Evolutionary conservation across 1,284 basidiomycete species (phyloP).

Genomic region (Nidula niveotomentosa): DNA sequence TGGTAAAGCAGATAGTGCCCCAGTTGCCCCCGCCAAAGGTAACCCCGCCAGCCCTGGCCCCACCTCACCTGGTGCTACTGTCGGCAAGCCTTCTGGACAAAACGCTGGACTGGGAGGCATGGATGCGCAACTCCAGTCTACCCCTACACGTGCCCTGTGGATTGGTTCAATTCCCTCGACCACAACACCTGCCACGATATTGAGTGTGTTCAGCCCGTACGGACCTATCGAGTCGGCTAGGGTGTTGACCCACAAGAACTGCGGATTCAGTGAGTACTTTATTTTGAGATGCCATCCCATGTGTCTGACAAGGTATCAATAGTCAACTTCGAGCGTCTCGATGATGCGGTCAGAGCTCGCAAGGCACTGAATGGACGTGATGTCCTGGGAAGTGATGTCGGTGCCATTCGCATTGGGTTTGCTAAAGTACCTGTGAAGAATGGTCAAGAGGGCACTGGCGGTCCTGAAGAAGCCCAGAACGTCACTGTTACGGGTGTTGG

Average conservation of each 20-base stretch:
- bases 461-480: conserved; percentile 60
- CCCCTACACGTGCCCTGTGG: conserved; percentile 93
- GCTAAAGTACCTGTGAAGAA: conserved; percentile 94
- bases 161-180: conserved; percentile 94
- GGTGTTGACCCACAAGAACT: conserved; percentile 96
- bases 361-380: conserved; percentile 95
- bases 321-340: conserved; percentile 97
- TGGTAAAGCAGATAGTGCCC: conserved; percentile 94
- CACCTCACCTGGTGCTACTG: conserved; percentile 55
- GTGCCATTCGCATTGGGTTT: conserved; percentile 94
- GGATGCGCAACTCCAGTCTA: conserved; percentile 81
- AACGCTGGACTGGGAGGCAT: conserved; percentile 59
- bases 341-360: conserved; percentile 93
- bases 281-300: conserved; percentile 3
- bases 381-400: conserved; percentile 93
- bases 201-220: conserved; percentile 94
- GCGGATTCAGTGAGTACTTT: conserved; percentile 78
- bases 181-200: conserved; percentile 89
- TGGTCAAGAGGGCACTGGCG: conserved; percentile 62
- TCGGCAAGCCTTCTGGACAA: conserved; percentile 45
- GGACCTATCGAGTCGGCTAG: conserved; percentile 96
- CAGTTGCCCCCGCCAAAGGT: conserved; percentile 82
- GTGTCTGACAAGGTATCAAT: conserved; percentile 6
- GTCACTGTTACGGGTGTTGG: conserved; percentile 77
- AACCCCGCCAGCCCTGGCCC: conserved; percentile 61